phyloP scores from a whole-genome alignment of 2,329 filamentous ascomycete genomes.

The Penicillium sp. region DNA sequence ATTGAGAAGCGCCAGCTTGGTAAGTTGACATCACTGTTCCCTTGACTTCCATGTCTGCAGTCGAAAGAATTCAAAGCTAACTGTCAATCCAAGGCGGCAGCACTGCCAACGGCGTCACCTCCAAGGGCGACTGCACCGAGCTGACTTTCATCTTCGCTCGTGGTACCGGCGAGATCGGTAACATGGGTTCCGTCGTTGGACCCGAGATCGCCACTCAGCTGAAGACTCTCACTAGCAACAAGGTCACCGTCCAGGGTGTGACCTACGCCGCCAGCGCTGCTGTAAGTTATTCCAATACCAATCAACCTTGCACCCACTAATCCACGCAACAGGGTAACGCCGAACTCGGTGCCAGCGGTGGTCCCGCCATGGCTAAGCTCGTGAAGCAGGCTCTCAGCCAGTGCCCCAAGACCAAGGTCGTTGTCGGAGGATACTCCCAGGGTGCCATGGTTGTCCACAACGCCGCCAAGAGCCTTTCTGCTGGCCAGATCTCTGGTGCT shows the following conservation, averaged over 20 bases:
- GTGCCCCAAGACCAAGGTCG: conserved; percentile 38
- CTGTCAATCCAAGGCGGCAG: conserved; percentile 22
- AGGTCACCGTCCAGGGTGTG: conserved; percentile 36
- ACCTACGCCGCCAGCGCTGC: conserved; percentile 32
- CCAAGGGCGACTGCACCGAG: conserved; percentile 43
- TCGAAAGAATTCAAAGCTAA: conserved; percentile 12
- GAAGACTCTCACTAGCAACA: conserved; percentile 24
- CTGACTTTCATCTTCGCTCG: conserved; percentile 49
- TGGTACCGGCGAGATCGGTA: conserved; percentile 45
- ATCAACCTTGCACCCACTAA: background rate
- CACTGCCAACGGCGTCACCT: conserved; percentile 42
- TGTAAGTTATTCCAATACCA: conserved; percentile 9
- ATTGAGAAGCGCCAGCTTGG: background rate
- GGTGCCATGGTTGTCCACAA: conserved; percentile 40
- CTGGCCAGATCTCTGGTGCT: conserved; percentile 42
- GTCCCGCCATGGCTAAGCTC: conserved; percentile 31
- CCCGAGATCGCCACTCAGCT: conserved; percentile 36
- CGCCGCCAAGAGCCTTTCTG: conserved; percentile 31
- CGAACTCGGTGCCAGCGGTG: conserved; percentile 30
- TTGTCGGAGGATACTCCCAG: conserved; percentile 38
- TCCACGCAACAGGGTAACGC: conserved; percentile 26
- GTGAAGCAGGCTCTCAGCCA: conserved; percentile 31
- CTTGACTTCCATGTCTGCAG: background rate
- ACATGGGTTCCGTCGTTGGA: conserved; percentile 46
- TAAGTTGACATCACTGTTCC: background rate